Percentiles rank a stretch among this genome's conserved stretches.
phyloP scores from a whole-genome alignment of 2,329 filamentous ascomycete genomes.

The Rachicladosporium sp. region DNA sequence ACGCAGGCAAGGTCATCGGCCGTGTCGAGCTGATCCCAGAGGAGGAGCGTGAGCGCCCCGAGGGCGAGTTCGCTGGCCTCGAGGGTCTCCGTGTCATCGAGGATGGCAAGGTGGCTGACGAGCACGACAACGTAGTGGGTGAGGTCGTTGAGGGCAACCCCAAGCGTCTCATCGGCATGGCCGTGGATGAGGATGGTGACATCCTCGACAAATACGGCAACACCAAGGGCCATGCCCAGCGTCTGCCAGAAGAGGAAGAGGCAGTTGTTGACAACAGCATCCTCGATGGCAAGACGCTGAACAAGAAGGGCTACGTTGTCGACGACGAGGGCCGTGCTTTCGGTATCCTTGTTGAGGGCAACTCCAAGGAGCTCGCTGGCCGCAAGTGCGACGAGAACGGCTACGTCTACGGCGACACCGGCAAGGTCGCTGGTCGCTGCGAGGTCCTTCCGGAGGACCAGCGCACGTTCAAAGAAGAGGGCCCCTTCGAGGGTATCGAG shows the following conservation, averaged over 20 bases:
- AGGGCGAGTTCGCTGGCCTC: slow-evolving; percentile 39
- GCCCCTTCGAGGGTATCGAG: slow-evolving; percentile 55
- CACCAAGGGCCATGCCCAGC: slow-evolving; percentile 48
- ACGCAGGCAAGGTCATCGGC: slow-evolving; percentile 59
- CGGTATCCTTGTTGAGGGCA: slow-evolving; percentile 44
- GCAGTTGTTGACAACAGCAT: slow-evolving; percentile 37
- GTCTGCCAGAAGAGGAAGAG: slow-evolving; percentile 35
- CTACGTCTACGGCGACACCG: slow-evolving; percentile 43
- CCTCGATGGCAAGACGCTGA: slow-evolving; percentile 41
- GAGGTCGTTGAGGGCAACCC: slow-evolving; percentile 45
- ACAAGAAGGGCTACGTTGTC: slow-evolving; percentile 48
- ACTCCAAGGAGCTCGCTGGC: slow-evolving; percentile 43
- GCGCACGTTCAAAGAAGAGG: slow-evolving; percentile 45
- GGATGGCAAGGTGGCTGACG: slow-evolving; percentile 37
- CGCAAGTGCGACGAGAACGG: slow-evolving; percentile 44
- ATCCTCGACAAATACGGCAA: slow-evolving; percentile 51
- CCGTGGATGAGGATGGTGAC: slow-evolving; percentile 51
- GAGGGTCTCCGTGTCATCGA: slow-evolving; percentile 36
- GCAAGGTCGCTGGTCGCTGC: slow-evolving; percentile 44
- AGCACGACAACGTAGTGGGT: slow-evolving; percentile 40
- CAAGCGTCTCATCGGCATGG: slow-evolving; percentile 46
- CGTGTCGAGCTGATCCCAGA: slow-evolving; percentile 56
- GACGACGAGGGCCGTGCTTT: slow-evolving; percentile 41
- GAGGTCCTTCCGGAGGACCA: slow-evolving; percentile 47
- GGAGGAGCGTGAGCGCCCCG: slow-evolving; percentile 45